A percentile compares a stretch with the other conserved stretches of the same genome.
phyloP scores from a whole-genome alignment of 768 basidiomycete genomes.

The Pleurotus djamor region DNA sequence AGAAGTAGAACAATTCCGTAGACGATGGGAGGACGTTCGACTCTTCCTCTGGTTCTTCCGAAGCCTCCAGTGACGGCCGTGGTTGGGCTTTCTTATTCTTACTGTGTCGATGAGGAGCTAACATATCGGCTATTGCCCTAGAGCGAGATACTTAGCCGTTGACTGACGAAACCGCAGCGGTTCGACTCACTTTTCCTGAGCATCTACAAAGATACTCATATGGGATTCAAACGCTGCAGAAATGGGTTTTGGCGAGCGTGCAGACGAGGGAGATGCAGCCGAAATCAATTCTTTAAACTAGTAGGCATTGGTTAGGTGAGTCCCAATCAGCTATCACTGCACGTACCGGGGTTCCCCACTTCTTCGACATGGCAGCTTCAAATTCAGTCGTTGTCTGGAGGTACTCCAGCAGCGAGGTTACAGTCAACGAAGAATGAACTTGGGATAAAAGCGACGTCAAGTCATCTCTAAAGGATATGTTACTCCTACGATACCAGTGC shows the following conservation, averaged over 20 bases:
- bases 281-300: conserved; percentile 70
- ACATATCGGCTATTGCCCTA: conserved; percentile 89
- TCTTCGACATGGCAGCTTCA: conserved; percentile 76
- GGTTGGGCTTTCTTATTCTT: conserved; percentile 39
- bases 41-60: conserved; percentile 32
- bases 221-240: conserved; percentile 92
- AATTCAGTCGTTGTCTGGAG: conserved; percentile 88
- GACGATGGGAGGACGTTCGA: conserved; percentile 87
- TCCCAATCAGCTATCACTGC: neutral
- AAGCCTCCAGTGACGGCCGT: conserved; percentile 67
- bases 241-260: conserved; percentile 64
- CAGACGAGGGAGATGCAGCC: conserved; percentile 43
- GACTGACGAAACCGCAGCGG: neutral
- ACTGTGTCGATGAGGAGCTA: conserved; percentile 70
- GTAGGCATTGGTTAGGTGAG: neutral
- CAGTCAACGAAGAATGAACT: conserved; percentile 66
- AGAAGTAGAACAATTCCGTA: conserved; percentile 96
- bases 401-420: conserved; percentile 81
- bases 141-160: neutral
- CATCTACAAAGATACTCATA: conserved; percentile 91
- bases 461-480: conserved; percentile 64
- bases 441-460: conserved; percentile 79
- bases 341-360: conserved; percentile 74
- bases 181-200: conserved; percentile 81
- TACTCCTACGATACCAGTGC: neutral